A percentile compares a stretch with the other conserved stretches of the same genome.
These are phyloP conservation scores for Lumnitzera racemosa DNA, from an alignment of 345 rosid genomes.

Conservation along the genomic window DNA sequence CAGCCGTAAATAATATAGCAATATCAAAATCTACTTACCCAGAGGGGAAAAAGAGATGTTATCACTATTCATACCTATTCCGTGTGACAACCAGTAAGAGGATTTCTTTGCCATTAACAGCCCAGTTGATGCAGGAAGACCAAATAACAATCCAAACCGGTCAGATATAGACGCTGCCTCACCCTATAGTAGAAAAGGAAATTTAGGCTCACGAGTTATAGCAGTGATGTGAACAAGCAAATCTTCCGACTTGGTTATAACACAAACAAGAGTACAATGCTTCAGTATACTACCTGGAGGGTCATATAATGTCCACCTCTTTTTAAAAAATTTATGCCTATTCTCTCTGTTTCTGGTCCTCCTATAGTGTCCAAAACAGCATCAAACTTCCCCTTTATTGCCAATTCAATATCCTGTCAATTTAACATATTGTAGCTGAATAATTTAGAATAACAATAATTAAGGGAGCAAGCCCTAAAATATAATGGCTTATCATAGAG, in stretches of 20 bases:
- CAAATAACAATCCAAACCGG: constrained; percentile 67
- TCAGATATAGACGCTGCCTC: constrained; percentile 85
- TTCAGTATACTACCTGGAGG: constrained; percentile 49
- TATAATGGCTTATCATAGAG: too few species aligned
- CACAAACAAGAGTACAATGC: not conserved
- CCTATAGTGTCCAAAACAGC: constrained; percentile 97
- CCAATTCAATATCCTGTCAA: constrained; percentile 70
- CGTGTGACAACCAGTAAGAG: constrained; percentile 68
- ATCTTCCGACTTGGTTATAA: too few species aligned
- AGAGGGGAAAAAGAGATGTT: not conserved
- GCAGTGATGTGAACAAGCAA: not conserved
- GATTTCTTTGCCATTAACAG: constrained; percentile 64
- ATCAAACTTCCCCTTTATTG: constrained; percentile 77
- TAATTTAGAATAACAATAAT: not conserved
- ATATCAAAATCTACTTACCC: too few species aligned
- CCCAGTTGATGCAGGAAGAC: constrained; percentile 80
- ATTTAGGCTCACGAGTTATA: not conserved
- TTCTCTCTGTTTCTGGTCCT: constrained; percentile 74
- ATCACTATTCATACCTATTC: constrained; percentile 52
- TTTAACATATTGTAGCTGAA: not conserved
- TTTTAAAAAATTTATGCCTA: constrained; percentile 62
- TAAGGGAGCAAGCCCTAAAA: too few species aligned
- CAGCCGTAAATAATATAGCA: too few species aligned
- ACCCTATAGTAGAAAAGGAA: constrained; percentile 42
- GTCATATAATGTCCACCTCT: constrained; percentile 95